These are phyloP conservation scores for Parascedosporium putredinis DNA, from an alignment of 2,329 filamentous ascomycete genomes.

Conservation along the genomic window DNA sequence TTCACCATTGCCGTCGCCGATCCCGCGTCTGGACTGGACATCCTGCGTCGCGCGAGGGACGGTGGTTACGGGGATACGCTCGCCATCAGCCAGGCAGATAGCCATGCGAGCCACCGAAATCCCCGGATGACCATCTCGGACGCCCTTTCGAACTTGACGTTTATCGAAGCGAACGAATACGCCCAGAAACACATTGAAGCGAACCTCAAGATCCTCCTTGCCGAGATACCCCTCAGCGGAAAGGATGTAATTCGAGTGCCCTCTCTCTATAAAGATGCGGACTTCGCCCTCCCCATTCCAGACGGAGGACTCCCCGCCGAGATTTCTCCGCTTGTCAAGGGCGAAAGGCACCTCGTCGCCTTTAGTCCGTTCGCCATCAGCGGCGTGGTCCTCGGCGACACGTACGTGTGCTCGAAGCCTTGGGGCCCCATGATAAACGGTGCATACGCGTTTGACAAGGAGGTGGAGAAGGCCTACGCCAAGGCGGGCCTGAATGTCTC, in stretches of 20 bases:
- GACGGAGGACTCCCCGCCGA: neutral
- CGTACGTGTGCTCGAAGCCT: conserved; percentile 15
- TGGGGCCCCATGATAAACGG: conserved; percentile 16
- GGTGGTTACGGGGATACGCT: conserved; percentile 16
- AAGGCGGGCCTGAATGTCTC: conserved; percentile 12
- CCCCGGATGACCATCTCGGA: neutral
- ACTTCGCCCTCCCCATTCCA: neutral
- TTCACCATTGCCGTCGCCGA: conserved; percentile 17
- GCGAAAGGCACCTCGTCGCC: conserved; percentile 5
- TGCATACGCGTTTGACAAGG: conserved; percentile 14
- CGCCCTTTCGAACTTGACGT: neutral
- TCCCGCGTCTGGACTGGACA: conserved; percentile 14
- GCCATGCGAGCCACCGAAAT: neutral
- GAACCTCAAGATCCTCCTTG: conserved; percentile 15
- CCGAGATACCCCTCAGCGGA: conserved; percentile 16
- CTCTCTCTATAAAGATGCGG: conserved; percentile 11
- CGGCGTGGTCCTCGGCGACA: conserved; percentile 9
- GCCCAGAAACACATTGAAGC: conserved; percentile 13
- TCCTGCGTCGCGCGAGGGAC: conserved; percentile 14
- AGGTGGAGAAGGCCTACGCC: conserved; percentile 12
- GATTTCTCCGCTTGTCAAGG: neutral
- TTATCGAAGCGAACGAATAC: conserved; percentile 9
- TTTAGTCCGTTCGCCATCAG: conserved; percentile 12
- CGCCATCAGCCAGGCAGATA: neutral
- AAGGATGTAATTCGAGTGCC: conserved; percentile 16